Evolutionary conservation across 495 filamentous ascomycete genomes (phyloP), one percentile per base, ranked within the genome.

Genomic region (Xylaria curta): DNA sequence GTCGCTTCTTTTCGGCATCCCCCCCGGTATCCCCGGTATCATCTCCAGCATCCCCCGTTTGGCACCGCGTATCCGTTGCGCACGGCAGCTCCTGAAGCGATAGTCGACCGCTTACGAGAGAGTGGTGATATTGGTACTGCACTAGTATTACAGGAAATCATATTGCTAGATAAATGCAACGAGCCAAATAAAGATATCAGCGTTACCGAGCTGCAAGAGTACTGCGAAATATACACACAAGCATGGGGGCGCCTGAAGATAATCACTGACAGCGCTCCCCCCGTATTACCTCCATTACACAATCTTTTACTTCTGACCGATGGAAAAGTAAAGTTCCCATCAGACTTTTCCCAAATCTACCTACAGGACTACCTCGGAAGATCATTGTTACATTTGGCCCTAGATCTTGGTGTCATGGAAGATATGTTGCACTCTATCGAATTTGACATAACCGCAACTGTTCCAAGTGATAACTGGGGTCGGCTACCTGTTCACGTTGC

Each of bases 401-500:
- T 64, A 24, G 61, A 64, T 8, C 24, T 64, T 17, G 61, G 40
- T 31, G 13, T 64, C 2, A 7, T 1, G 40, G 40, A 17, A 47
- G 15, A 44, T 13, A 24, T 8, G 2, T 8, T 26, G 38, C n/a
- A 8, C 4, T 44, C 13, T 12, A 26, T 63, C 3, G 8, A 26
- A 38, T 2, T 44, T 5, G 17, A 44, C 28, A 1, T 15, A 44
- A 24, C 21, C 8, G 3, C 38, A 44, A 28, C 21, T 42, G 4
- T 21, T 5, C 9, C 10, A 24, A 8, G 60, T 3, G 60, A 63
- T 63, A 0, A 5, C 12, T 63, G 19, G 60, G 38, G 38, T 44
- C 36, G 38, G 40, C 19, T n/a, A 15, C 60, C 38, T 42, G 24
- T 63, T 26, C 60, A 63, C 60, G 46, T 63, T 63, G 60, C 60